Evolutionary conservation across 2,329 filamentous ascomycete species (phyloP), one percentile per base, ranked within the genome.

Genomic region (Cercospora brassicicola): DNA sequence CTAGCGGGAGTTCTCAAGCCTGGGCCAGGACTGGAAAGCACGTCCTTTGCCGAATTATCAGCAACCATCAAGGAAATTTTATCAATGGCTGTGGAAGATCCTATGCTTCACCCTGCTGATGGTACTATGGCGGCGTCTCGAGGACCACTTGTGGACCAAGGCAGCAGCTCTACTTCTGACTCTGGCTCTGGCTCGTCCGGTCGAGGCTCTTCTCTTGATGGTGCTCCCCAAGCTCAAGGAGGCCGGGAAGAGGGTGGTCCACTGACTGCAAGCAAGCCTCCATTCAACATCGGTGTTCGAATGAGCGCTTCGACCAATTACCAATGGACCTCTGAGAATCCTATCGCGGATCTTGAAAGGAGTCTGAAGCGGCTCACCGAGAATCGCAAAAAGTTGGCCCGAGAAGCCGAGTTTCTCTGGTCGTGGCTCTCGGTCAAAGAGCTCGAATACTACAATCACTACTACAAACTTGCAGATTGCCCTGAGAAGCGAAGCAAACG

Each of bases 341-440:
- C 48, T 9, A 64, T 67, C 11, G 33, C 56, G n/a, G 67, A 71
- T 33, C 64, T 69, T 6, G 67, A 71, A 55, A 18, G n/a, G 18
- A 31, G 69, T 31, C 39, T 71, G 15, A 11, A 13, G 4, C 45
- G 36, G 23, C 62, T 71, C 9, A 59, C 30, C 7, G 42, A 56
- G 18, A n/a, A 56, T 15, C 67, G 64, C 23, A 20, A 26, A 8
- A 33, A 55, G 8, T 18, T 71, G 8, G 56, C 61, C 1, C 60
- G 33, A 4, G 69, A 69, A 59, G 65, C 64, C 11, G 66, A 66
- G 51, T 5, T 67, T 9, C 10, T 71, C 1, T 65, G 62, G 62
- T 59, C 62, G 4, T 69, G 67, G 64, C 65, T 71, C 5, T 65
- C 67, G 11, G 13, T 15, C 10, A 59, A 69, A 9, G 69, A 69